Percentiles rank a stretch among this genome's conserved stretches.
Conservation (phyloP, 352 stramenopile species). For the Phytophthora quininea region DNA sequence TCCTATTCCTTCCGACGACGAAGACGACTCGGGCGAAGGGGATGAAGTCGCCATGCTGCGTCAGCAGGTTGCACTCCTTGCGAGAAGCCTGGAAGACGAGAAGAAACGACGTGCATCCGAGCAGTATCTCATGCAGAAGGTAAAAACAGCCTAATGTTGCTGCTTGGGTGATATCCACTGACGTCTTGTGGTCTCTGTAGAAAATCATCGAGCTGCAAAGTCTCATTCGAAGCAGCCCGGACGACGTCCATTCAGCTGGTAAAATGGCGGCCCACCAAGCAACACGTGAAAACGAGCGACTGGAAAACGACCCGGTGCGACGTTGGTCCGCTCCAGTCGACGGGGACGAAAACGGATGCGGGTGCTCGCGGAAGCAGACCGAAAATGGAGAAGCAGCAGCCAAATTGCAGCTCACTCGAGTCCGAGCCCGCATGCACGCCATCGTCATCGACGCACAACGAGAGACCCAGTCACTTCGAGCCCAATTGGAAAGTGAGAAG, state of each 20-base stretch:
- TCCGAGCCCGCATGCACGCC: slow-evolving; percentile 62
- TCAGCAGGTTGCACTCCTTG: slow-evolving; percentile 61
- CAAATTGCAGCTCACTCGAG: slow-evolving; percentile 49
- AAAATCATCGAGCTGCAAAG: slow-evolving; percentile 81
- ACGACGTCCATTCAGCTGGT: slow-evolving; percentile 44
- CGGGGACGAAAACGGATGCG: slow-evolving; percentile 19
- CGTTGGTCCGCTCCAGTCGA: slow-evolving; percentile 27
- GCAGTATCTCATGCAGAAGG: slow-evolving; percentile 72
- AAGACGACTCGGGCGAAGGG: slow-evolving; percentile 36
- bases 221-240: slow-evolving; percentile 58
- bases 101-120: slow-evolving; percentile 69
- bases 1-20: slow-evolving; percentile 35
- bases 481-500: slow-evolving; percentile 49
- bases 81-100: slow-evolving; percentile 65
- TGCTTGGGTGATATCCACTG: not conserved
- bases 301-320: slow-evolving; percentile 30
- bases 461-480: slow-evolving; percentile 50
- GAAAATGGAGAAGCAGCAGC: slow-evolving; percentile 30
- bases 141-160: slow-evolving; percentile 18
- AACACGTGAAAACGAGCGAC: slow-evolving; percentile 23
- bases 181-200: slow-evolving; percentile 24
- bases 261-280: slow-evolving; percentile 11
- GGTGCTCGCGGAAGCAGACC: slow-evolving; percentile 28
- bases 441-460: slow-evolving; percentile 52
- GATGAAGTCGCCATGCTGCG: slow-evolving; percentile 52